Evolutionary conservation across 1,139 yeast species (phyloP), one percentile per base, ranked within the genome.

Genomic region (Lodderomyces theae): DNA sequence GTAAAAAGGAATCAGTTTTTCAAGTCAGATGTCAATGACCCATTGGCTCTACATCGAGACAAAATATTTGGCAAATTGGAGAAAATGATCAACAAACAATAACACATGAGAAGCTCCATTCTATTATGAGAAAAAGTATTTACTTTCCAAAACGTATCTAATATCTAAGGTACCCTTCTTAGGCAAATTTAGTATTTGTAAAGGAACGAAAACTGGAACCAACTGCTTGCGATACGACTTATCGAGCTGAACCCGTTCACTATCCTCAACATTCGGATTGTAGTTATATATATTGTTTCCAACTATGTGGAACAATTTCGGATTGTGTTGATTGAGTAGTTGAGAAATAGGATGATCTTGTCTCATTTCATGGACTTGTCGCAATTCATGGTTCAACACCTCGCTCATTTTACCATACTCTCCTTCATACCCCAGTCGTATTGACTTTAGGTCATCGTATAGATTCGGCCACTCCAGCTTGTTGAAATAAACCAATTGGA

Each of bases 1-100:
- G 57, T 52, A 3, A 49, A 54, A 43, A 60, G 85, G 38, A 72
- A 79, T 45, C 55, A 55, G 8, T 80, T 79, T 51, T 81, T 80
- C 52, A 65, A 69, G 2, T 57, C 62, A 5, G 88, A 82, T 41
- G 67, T 63, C 30, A 78, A 79, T 24, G 83, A 80, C 50, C 81
- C 79, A 6, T 39, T 80, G 50, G 86, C 87, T 0, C 67, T 72
- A 2, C 82, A 82, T 51, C 60, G 89, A 41, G 89, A 82, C 48
- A 66, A 60, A 42, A 80, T 82, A 3, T 82, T 82, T 57, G 79
- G 79, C 1, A 67, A 64, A 44, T 57, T 82, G 24, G 77, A 82
- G 49, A 60, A 60, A 31, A 75, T 79, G 83, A 61, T 69, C 24
- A 50, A 58, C 33, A 55, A 46, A 17, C 11, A 22, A 5, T 18